Conservation (phyloP, 331 rosid genomes). For the Spiraea crenata region DNA sequence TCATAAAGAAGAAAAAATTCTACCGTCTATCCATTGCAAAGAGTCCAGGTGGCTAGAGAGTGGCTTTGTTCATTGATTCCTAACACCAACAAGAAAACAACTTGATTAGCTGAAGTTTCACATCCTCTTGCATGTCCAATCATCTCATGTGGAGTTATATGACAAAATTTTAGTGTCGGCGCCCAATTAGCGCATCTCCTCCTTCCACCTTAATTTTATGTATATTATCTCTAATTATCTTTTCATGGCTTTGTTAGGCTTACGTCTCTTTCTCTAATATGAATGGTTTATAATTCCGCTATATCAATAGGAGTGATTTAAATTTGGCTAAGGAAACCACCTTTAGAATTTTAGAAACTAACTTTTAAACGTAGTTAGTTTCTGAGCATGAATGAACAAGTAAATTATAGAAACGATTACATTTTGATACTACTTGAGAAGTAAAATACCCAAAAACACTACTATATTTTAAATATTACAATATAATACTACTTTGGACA, state of each 20-base stretch:
- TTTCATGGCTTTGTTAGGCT: slow-evolving; percentile 29
- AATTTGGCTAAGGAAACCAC: too few species aligned
- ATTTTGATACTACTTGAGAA: too few species aligned
- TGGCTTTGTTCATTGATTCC: background rate
- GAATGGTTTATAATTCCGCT: slow-evolving; percentile 18
- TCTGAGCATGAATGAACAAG: too few species aligned
- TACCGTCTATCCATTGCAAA: background rate
- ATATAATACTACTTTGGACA: too few species aligned
- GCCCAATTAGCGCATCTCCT: slow-evolving; percentile 15
- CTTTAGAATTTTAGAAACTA: too few species aligned
- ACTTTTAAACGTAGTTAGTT: too few species aligned
- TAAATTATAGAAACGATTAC: too few species aligned
- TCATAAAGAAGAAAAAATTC: too few species aligned
- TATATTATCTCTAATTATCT: slow-evolving; percentile 17
- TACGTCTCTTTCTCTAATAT: slow-evolving; percentile 42
- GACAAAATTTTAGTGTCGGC: slow-evolving; percentile 44
- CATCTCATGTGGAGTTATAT: background rate
- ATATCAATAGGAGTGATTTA: background rate
- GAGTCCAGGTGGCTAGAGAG: slow-evolving; percentile 6
- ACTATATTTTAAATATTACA: too few species aligned
- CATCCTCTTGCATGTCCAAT: slow-evolving; percentile 14
- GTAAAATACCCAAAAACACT: too few species aligned
- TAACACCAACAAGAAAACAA: slow-evolving; percentile 17
- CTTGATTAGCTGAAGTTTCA: slow-evolving; percentile 5
- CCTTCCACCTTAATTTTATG: background rate